phyloP scores from a whole-genome alignment of 768 basidiomycete species.

The Russula griseocarnosa region DNA sequence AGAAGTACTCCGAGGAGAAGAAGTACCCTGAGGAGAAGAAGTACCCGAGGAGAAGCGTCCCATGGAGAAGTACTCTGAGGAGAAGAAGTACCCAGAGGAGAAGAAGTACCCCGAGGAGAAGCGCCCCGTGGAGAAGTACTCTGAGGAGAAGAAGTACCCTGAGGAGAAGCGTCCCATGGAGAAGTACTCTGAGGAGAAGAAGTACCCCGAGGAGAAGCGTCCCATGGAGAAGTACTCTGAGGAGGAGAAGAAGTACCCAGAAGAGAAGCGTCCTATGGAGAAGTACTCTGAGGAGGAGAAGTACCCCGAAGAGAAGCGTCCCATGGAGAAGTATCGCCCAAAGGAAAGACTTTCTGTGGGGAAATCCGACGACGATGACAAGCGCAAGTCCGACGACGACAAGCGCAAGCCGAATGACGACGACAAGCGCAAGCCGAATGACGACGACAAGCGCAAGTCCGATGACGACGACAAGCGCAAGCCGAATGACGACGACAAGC shows the following conservation, averaged over 20 bases:
- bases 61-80: neutral
- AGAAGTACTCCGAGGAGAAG: constrained; percentile 4
- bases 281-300: neutral
- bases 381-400: no score
- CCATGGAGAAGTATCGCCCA: no score
- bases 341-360: neutral
- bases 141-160: neutral
- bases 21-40: constrained; percentile 6
- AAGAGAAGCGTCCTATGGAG: neutral
- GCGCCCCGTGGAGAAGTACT: neutral
- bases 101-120: neutral
- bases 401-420: no score
- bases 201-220: neutral
- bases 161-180: neutral
- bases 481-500: no score
- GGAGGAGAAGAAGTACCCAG: neutral
- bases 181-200: neutral
- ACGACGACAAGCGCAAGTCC: no score
- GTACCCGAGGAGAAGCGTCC: neutral
- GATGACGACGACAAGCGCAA: neutral
- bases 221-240: neutral
- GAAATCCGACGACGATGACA: no score
- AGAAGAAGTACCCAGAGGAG: constrained; percentile 1
- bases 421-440: neutral
- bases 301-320: neutral